Percentiles rank a stretch among this genome's conserved stretches.
These are phyloP conservation scores for Aspergillus carbonarius DNA, from an alignment of 2,329 filamentous ascomycete species.

Conservation along the genomic window DNA sequence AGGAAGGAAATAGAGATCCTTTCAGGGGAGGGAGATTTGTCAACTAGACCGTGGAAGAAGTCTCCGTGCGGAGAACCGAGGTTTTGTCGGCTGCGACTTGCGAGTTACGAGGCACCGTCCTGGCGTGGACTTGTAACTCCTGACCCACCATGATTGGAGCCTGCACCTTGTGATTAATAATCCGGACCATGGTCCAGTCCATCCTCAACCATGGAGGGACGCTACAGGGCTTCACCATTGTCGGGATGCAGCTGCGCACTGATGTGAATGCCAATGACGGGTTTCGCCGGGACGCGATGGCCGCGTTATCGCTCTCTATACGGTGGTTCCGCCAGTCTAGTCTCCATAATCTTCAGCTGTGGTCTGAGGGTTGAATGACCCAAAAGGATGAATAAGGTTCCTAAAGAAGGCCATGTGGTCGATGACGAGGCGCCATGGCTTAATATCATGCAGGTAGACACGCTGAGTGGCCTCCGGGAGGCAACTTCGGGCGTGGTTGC, in stretches of 20 bases:
- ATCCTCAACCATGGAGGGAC: background rate
- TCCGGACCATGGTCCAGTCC: background rate
- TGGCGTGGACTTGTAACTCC: background rate
- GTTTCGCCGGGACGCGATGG: background rate
- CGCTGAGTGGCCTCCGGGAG: background rate
- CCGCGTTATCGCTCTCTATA: background rate
- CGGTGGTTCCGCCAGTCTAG: background rate
- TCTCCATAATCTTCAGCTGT: background rate
- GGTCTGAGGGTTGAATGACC: background rate
- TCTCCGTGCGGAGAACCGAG: background rate
- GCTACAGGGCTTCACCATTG: background rate
- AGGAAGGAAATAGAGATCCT: too few relatives aligned
- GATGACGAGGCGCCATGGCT: background rate
- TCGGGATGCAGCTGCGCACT: background rate
- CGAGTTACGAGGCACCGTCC: background rate
- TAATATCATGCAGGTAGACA: background rate
- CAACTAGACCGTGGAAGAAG: background rate
- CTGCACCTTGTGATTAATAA: background rate
- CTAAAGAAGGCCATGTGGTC: background rate
- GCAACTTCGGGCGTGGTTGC: background rate
- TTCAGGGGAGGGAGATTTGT: background rate
- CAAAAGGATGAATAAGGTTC: background rate
- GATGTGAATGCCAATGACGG: background rate
- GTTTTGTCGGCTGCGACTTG: background rate
- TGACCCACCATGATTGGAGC: background rate